These are phyloP conservation scores for Lactifluus subvellereus DNA, from an alignment of 768 basidiomycete species.

Conservation along the genomic window DNA sequence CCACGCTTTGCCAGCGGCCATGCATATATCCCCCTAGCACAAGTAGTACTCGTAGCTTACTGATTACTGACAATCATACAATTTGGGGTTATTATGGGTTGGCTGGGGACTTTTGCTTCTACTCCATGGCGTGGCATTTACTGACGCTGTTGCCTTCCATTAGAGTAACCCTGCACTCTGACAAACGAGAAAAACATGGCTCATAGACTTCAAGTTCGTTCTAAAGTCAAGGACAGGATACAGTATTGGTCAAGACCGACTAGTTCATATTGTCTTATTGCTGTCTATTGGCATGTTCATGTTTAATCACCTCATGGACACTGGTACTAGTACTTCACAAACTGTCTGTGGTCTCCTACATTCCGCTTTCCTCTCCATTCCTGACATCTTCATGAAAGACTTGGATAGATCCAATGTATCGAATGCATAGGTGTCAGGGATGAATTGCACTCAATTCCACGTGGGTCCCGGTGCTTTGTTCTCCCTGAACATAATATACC, in stretches of 20 bases:
- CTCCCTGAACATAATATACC: background rate
- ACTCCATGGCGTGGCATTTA: conserved; percentile 39
- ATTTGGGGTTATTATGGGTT: background rate
- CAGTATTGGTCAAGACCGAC: conserved; percentile 47
- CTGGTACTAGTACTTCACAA: conserved; percentile 51
- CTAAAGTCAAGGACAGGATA: too few species aligned
- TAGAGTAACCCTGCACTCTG: too few species aligned
- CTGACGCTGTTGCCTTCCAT: too few species aligned
- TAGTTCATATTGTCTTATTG: conserved; percentile 67
- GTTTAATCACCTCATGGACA: background rate
- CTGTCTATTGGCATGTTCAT: conserved; percentile 51
- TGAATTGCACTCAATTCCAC: conserved; percentile 66
- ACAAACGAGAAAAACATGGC: too few species aligned
- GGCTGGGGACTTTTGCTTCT: background rate
- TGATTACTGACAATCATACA: background rate
- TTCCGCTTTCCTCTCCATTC: background rate
- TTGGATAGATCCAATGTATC: conserved; percentile 62
- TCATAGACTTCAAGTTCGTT: too few species aligned
- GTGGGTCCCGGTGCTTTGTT: conserved; percentile 26
- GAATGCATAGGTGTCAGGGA: conserved; percentile 76
- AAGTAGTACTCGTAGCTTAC: too few species aligned
- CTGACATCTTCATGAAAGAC: conserved; percentile 35
- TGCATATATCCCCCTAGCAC: too few species aligned
- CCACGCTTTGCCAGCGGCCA: too few species aligned
- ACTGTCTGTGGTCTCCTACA: conserved; percentile 38